Conservation (phyloP, 1,284 basidiomycete genomes). For the Rhodotorula mucilaginosa region DNA sequence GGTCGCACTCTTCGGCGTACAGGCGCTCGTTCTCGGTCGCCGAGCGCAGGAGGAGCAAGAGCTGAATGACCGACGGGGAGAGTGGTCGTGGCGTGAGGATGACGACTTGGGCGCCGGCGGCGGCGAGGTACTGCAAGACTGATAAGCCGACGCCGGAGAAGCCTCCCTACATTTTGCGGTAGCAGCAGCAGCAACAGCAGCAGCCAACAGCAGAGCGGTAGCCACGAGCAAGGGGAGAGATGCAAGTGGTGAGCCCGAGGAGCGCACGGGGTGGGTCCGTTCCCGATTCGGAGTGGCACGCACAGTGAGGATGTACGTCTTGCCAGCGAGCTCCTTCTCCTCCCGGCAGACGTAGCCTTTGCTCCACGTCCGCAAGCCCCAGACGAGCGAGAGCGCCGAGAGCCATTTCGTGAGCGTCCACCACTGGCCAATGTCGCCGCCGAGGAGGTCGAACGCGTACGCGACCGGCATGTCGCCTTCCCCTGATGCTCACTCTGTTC, state of each 20-base stretch:
- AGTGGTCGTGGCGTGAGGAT: conserved; percentile 34
- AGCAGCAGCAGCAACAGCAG: too few species aligned
- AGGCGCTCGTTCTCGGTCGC: conserved; percentile 39
- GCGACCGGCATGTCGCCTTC: conserved; percentile 15
- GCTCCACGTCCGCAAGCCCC: conserved; percentile 5
- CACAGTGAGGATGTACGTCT: conserved; percentile 33
- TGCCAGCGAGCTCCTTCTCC: conserved; percentile 24
- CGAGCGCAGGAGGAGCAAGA: conserved; percentile 40
- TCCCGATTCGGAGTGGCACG: not conserved
- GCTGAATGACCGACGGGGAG: conserved; percentile 34
- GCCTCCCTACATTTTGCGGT: conserved; percentile 19
- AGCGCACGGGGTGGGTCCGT: too few species aligned
- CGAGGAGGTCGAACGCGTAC: conserved; percentile 2
- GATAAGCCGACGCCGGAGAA: conserved; percentile 30
- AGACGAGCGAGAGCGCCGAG: not conserved
- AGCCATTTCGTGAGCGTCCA: conserved; percentile 8
- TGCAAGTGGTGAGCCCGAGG: too few species aligned
- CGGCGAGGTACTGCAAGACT: conserved; percentile 34
- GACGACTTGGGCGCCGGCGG: conserved; percentile 39
- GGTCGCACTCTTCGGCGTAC: conserved; percentile 42
- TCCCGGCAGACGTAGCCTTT: conserved; percentile 25
- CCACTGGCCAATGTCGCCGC: not conserved
- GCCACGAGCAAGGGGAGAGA: too few species aligned
- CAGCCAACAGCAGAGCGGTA: too few species aligned
- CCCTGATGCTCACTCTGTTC: too few species aligned